Percentiles rank a stretch among this genome's conserved stretches.
phyloP scores from a whole-genome alignment of 164 flowering plant genomes.

The Magnolia officinalis region DNA sequence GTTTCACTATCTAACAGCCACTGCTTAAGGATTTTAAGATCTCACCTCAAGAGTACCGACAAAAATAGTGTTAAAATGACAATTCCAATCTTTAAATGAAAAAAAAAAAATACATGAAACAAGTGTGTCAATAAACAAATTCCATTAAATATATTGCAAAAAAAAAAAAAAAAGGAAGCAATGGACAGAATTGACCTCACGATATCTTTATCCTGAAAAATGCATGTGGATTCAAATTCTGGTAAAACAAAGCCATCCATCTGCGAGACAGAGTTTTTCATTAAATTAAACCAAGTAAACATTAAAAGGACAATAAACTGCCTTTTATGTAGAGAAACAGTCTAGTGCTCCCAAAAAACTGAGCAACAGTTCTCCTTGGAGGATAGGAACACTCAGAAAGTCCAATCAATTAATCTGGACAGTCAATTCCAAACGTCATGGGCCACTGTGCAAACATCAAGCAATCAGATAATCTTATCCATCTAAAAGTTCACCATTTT shows the following conservation, averaged over 20 bases:
- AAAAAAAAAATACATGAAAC: background rate
- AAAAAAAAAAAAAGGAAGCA: background rate
- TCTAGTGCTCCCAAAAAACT: too few species aligned
- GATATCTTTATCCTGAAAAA: conserved; percentile 72
- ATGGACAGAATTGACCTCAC: conserved; percentile 50
- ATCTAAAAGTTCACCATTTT: background rate
- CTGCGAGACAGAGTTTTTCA: conserved; percentile 38
- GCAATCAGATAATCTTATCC: background rate
- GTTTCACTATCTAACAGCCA: too few species aligned
- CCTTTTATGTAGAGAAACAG: too few species aligned
- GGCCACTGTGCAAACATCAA: background rate
- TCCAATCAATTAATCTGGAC: too few species aligned
- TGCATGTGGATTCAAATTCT: conserved; percentile 62
- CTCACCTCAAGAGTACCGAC: too few species aligned
- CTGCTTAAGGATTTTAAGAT: too few species aligned
- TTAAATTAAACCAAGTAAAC: background rate
- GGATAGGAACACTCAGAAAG: too few species aligned
- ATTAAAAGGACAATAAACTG: background rate
- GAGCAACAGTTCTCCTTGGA: too few species aligned
- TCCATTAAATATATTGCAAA: background rate
- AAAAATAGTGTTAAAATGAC: conserved; percentile 3
- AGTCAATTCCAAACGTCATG: background rate
- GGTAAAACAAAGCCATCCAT: conserved; percentile 92
- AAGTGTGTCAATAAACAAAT: background rate
- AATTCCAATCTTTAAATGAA: background rate